Conservation (phyloP, 805 yeast species). For the Saccharomyces paradoxus region DNA sequence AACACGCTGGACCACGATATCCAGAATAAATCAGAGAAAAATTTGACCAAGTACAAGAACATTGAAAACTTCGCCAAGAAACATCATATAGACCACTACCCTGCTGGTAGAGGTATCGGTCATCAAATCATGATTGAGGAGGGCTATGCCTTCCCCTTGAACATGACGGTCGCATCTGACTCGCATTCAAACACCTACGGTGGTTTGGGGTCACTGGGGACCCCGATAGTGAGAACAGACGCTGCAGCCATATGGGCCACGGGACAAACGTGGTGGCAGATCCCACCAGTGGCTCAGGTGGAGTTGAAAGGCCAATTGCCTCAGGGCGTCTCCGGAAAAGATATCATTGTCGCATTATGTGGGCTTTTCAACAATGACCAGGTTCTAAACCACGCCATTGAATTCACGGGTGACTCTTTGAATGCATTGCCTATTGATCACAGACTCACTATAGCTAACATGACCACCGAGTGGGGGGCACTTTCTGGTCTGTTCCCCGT, state of each 20-base stretch:
- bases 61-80: slow-evolving; percentile 82
- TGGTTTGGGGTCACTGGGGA: slow-evolving; percentile 91
- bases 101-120: slow-evolving; percentile 98
- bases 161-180: slow-evolving; percentile 91
- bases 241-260: slow-evolving; percentile 99
- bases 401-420: slow-evolving; percentile 80
- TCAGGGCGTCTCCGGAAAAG: slow-evolving; percentile 88
- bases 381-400: slow-evolving; percentile 88
- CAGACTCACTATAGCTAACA: slow-evolving; percentile 87
- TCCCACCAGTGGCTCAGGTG: slow-evolving; percentile 95
- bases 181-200: slow-evolving; percentile 98
- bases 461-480: slow-evolving; percentile 99
- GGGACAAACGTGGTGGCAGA: slow-evolving; percentile 99
- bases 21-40: slow-evolving; percentile 84
- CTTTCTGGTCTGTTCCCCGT: slow-evolving; percentile 96
- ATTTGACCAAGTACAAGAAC: slow-evolving; percentile 77
- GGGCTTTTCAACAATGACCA: slow-evolving; percentile 89
- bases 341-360: slow-evolving; percentile 91
- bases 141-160: slow-evolving; percentile 94
- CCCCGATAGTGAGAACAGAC: slow-evolving; percentile 96
- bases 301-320: slow-evolving; percentile 78
- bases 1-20: slow-evolving; percentile 97
- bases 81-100: slow-evolving; percentile 93
- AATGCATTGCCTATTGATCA: slow-evolving; percentile 65
- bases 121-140: slow-evolving; percentile 99